Conservation (phyloP, 2,329 filamentous ascomycete genomes). For the Venturia pyrina region DNA sequence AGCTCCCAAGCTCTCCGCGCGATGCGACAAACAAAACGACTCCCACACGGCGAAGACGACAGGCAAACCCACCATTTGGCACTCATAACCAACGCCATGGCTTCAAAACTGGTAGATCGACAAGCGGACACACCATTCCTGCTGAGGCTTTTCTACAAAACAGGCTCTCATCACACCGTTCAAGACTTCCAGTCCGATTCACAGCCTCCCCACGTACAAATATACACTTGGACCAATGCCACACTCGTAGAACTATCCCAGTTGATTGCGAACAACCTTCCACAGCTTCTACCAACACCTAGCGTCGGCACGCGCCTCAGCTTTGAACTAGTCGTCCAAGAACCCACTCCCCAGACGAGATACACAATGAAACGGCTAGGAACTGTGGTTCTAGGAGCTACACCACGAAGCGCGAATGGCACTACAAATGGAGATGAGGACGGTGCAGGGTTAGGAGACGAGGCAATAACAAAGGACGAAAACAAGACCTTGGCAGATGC, state of each 20-base stretch:
- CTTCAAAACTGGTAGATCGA: constrained; percentile 45
- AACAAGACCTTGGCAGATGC: constrained; percentile 64
- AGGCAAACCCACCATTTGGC: background rate
- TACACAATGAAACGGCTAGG: constrained; percentile 76
- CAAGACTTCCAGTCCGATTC: constrained; percentile 56
- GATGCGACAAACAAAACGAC: background rate
- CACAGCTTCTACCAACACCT: constrained; percentile 58
- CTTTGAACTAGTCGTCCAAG: constrained; percentile 84
- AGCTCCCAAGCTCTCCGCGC: background rate
- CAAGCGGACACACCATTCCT: constrained; percentile 70
- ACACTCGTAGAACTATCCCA: constrained; percentile 72
- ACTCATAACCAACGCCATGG: background rate
- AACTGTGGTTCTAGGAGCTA: constrained; percentile 64
- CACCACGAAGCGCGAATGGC: constrained; percentile 30
- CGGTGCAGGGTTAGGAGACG: constrained; percentile 25
- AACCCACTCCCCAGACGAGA: constrained; percentile 43
- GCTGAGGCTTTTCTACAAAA: constrained; percentile 74
- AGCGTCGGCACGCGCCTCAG: constrained; percentile 74
- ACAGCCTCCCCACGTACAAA: constrained; percentile 52
- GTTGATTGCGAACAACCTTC: constrained; percentile 60
- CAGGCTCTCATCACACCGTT: constrained; percentile 58
- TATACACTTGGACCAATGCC: constrained; percentile 81
- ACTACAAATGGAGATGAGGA: constrained; percentile 27
- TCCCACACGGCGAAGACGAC: background rate
- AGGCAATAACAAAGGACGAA: constrained; percentile 19